These are phyloP conservation scores for Lentinula raphanica DNA, from an alignment of 768 basidiomycete genomes.

Conservation along the genomic window DNA sequence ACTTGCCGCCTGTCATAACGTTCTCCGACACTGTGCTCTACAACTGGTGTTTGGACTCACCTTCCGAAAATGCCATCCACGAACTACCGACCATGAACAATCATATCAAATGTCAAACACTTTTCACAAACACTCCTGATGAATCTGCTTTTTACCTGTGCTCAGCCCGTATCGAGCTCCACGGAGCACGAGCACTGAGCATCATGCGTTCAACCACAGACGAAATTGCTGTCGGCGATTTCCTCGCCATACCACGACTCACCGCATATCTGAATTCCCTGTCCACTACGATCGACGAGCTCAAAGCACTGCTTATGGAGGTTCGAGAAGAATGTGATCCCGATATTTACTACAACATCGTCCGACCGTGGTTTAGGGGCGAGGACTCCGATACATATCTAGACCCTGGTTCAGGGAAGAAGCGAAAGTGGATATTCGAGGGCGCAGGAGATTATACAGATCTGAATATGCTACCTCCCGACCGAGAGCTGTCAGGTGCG, in stretches of 20 bases:
- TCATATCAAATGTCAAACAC: constrained; percentile 54
- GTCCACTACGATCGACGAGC: constrained; percentile 56
- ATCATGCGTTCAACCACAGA: constrained; percentile 85
- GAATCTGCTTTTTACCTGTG: constrained; percentile 87
- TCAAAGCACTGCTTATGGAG: constrained; percentile 53
- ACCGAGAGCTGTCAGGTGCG: constrained; percentile 60
- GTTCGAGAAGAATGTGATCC: constrained; percentile 73
- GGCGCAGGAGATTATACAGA: constrained; percentile 41
- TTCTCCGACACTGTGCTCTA: constrained; percentile 70
- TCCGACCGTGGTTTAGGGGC: constrained; percentile 82
- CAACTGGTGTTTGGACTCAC: constrained; percentile 62
- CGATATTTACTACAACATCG: constrained; percentile 59
- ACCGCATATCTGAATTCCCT: constrained; percentile 62
- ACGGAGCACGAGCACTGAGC: constrained; percentile 78
- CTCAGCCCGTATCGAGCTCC: constrained; percentile 81
- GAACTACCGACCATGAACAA: constrained; percentile 28
- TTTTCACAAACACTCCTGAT: constrained; percentile 75
- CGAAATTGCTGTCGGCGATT: constrained; percentile 78
- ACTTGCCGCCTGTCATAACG: constrained; percentile 83
- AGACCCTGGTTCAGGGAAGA: constrained; percentile 1
- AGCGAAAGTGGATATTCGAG: constrained; percentile 53
- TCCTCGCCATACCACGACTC: constrained; percentile 56
- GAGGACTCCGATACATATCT: constrained; percentile 42
- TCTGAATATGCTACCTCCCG: constrained; percentile 35
- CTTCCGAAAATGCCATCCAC: constrained; percentile 24